A percentile compares a stretch with the other conserved stretches of the same genome.
Conservation (phyloP, 371 early-diverging fungal species). For the Lichtheimia ornata region DNA sequence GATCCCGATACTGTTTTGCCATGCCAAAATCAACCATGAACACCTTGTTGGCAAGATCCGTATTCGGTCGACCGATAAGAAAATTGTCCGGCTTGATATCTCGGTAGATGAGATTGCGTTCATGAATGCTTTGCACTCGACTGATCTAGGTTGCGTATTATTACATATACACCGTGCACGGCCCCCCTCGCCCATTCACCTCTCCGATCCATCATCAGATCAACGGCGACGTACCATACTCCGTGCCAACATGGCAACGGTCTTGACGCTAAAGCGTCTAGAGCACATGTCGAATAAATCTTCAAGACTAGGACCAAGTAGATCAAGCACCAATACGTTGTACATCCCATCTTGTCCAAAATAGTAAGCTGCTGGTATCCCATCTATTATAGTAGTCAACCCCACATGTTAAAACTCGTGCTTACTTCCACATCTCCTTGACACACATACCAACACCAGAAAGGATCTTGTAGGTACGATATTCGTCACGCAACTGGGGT, state of each 20-base stretch:
- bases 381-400: conserved; percentile 55
- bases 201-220: neutral
- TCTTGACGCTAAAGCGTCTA: conserved; percentile 87
- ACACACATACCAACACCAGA: conserved; percentile 66
- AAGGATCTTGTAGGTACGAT: conserved; percentile 86
- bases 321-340: conserved; percentile 90
- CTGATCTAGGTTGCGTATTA: conserved; percentile 54
- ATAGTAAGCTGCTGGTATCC: conserved; percentile 85
- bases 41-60: conserved; percentile 49
- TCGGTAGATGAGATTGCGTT: conserved; percentile 91
- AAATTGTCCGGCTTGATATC: conserved; percentile 99
- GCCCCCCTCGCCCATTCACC: neutral
- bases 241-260: conserved; percentile 92
- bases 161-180: neutral
- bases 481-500: conserved; percentile 92
- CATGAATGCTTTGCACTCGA: conserved; percentile 91
- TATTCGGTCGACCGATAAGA: conserved; percentile 72
- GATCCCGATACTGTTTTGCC: conserved; percentile 86
- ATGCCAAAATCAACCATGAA: conserved; percentile 90
- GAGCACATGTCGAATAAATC: conserved; percentile 93
- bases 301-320: conserved; percentile 92
- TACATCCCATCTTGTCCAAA: conserved; percentile 93
- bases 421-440: neutral
- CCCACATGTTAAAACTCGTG: conserved; percentile 1
- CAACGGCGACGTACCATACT: conserved; percentile 80